Conservation (phyloP, 441 rosid species). For the Capsella rubella region DNA sequence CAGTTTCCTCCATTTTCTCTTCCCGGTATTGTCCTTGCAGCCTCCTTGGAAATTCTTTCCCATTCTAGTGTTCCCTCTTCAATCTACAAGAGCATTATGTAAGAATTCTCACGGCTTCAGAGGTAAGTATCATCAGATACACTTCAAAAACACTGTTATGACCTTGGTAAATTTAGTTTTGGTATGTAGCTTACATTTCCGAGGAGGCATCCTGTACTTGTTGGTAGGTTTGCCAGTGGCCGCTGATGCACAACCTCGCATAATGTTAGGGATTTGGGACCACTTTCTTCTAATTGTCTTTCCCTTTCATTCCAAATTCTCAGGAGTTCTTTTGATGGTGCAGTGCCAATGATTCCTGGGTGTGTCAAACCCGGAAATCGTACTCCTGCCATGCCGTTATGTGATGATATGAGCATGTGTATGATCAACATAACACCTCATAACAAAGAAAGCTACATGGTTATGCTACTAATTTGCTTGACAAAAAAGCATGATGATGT, state of each 20-base stretch:
- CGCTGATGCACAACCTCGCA: slow-evolving; percentile 85
- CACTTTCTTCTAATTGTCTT: slow-evolving; percentile 72
- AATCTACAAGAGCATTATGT: slow-evolving; percentile 56
- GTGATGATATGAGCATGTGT: neutral
- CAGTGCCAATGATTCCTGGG: slow-evolving; percentile 88
- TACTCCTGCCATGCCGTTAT: slow-evolving; percentile 59
- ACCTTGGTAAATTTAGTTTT: neutral
- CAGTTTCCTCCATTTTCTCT: slow-evolving; percentile 97
- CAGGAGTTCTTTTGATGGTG: slow-evolving; percentile 83
- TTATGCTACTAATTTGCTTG: slow-evolving; percentile 1
- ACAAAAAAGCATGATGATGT: neutral
- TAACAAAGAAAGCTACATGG: neutral
- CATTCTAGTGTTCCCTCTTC: slow-evolving; percentile 68
- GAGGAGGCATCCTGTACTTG: slow-evolving; percentile 76
- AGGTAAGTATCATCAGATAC: neutral
- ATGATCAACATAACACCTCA: slow-evolving; percentile 2
- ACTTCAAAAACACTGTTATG: neutral
- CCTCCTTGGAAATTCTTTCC: slow-evolving; percentile 77
- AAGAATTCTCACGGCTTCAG: neutral
- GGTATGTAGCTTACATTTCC: slow-evolving; percentile 62
- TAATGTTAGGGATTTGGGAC: slow-evolving; percentile 54
- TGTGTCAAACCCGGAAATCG: slow-evolving; percentile 90
- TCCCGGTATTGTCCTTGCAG: slow-evolving; percentile 93
- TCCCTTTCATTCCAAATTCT: slow-evolving; percentile 86
- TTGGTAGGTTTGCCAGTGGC: slow-evolving; percentile 83